Conservation (phyloP, 83 land plant species). For the Larix sibirica region DNA sequence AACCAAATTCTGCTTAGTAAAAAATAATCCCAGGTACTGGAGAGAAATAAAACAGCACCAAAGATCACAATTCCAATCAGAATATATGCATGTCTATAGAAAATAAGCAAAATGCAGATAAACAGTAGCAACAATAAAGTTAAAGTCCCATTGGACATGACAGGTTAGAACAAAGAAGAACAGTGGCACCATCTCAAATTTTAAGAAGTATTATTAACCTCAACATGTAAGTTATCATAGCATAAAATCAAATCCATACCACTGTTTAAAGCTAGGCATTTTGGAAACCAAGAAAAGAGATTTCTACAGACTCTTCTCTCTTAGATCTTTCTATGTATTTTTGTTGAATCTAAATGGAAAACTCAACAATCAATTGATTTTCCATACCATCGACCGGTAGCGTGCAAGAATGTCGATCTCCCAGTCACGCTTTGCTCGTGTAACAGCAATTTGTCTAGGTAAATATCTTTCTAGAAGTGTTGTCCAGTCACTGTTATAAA, state of each 20-base stretch:
- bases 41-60: background rate
- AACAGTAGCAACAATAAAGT: no score
- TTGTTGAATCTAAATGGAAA: background rate
- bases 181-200: no score
- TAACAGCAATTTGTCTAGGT: slow-evolving; percentile 90
- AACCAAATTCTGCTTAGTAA: background rate
- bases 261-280: no score
- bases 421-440: slow-evolving; percentile 91
- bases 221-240: no score
- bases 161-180: no score
- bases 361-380: background rate
- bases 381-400: slow-evolving; percentile 74
- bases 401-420: slow-evolving; percentile 83
- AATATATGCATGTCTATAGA: background rate
- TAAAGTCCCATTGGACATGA: no score
- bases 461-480: slow-evolving; percentile 80
- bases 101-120: no score
- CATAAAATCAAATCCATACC: no score
- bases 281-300: no score
- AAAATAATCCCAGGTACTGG: background rate
- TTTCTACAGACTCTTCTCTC: background rate
- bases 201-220: no score
- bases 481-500: slow-evolving; percentile 75
- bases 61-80: background rate
- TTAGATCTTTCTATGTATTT: background rate